A percentile compares a stretch with the other conserved stretches of the same genome.
These are phyloP conservation scores for Phyllosticta citriasiana DNA, from an alignment of 2,329 filamentous ascomycete species.

Conservation along the genomic window DNA sequence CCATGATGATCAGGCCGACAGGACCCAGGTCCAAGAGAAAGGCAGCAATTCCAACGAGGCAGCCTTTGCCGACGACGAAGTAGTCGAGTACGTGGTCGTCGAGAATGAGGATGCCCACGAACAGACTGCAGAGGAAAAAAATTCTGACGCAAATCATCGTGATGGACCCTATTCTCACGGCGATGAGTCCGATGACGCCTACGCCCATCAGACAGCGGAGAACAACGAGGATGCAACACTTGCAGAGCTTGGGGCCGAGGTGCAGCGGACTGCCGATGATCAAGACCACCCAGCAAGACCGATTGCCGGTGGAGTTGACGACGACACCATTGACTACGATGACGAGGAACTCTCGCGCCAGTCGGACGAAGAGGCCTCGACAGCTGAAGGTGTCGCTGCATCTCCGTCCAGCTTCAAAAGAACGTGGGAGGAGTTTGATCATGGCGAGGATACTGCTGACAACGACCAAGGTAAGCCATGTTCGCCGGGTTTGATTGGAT, in stretches of 20 bases:
- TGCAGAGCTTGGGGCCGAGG: slow-evolving; percentile 4
- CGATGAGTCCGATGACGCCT: slow-evolving; percentile 4
- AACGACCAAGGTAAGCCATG: slow-evolving; percentile 11
- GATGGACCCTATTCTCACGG: not conserved
- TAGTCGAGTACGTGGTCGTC: not conserved
- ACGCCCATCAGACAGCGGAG: slow-evolving; percentile 5
- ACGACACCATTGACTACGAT: slow-evolving; percentile 11
- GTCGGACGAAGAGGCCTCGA: not conserved
- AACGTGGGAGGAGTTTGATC: slow-evolving; percentile 11
- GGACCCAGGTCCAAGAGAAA: not conserved
- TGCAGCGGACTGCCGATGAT: slow-evolving; percentile 5
- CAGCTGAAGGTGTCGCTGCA: not conserved
- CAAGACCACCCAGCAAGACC: not conserved
- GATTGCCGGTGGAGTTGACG: slow-evolving; percentile 8
- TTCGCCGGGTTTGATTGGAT: not conserved
- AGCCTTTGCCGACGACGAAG: not conserved
- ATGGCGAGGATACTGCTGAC: slow-evolving; percentile 3
- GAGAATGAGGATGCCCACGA: slow-evolving; percentile 2
- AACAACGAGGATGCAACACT: slow-evolving; percentile 9
- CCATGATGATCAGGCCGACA: not conserved
- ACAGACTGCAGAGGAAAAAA: not conserved
- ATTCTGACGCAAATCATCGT: not conserved
- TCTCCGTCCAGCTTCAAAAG: slow-evolving; percentile 12
- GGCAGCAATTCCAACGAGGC: not conserved
- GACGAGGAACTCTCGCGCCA: slow-evolving; percentile 9